Conservation (phyloP, 306 rosid species). For the Vigna mungo region DNA sequence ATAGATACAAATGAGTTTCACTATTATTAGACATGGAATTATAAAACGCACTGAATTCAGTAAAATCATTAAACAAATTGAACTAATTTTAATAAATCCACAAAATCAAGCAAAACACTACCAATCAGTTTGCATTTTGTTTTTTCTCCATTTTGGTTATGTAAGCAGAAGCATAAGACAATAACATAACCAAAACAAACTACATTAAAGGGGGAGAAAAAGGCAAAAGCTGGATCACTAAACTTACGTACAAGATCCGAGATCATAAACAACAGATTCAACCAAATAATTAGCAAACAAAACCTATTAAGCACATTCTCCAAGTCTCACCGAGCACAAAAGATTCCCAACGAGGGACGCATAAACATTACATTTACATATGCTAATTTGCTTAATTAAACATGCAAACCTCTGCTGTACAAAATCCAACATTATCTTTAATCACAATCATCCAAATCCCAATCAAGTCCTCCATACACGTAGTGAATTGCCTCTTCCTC, state of each 20-base stretch:
- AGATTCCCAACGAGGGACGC: not conserved
- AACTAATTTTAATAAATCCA: not conserved
- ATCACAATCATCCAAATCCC: constrained; percentile 8
- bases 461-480: not conserved
- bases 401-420: not conserved
- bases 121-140: not conserved
- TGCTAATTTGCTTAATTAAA: not conserved
- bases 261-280: not conserved
- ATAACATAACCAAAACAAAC: not conserved
- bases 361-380: not conserved
- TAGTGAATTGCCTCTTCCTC: constrained; percentile 15
- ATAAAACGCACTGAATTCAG: not conserved
- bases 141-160: not conserved
- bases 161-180: not conserved
- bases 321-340: not conserved
- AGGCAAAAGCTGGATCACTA: not conserved
- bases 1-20: not conserved
- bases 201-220: not conserved
- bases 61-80: constrained; percentile 2
- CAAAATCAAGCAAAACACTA: not conserved
- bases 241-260: constrained; percentile 17
- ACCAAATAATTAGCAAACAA: not conserved
- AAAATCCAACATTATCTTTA: not conserved
- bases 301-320: not conserved
- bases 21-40: not conserved